Evolutionary conservation across 1,284 basidiomycete genomes (phyloP).

Genomic region (Peniophora sp.): DNA sequence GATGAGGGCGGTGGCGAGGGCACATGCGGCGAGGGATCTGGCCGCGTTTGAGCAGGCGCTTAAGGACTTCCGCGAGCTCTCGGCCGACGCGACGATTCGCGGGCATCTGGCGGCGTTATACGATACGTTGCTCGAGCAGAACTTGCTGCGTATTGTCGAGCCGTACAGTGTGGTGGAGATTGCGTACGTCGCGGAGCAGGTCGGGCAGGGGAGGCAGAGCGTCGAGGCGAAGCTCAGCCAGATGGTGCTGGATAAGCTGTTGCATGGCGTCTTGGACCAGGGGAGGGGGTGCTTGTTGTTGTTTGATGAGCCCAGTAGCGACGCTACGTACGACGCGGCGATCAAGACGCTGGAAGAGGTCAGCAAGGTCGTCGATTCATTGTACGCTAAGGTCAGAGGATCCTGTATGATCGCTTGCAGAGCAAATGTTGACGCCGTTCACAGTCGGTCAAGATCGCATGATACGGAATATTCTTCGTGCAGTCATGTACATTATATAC

Average conservation of each 20-base stretch:
- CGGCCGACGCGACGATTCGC: slow-evolving; percentile 89
- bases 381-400: slow-evolving; percentile 75
- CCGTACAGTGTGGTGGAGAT: slow-evolving; percentile 93
- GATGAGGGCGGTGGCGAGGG: slow-evolving; percentile 90
- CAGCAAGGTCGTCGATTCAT: slow-evolving; percentile 83
- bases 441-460: slow-evolving; percentile 42
- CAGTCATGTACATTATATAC: too few species aligned
- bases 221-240: slow-evolving; percentile 94
- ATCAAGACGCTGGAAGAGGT: slow-evolving; percentile 88
- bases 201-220: slow-evolving; percentile 85
- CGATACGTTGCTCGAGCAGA: slow-evolving; percentile 94
- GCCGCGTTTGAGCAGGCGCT: slow-evolving; percentile 86
- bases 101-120: slow-evolving; percentile 91
- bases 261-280: slow-evolving; percentile 93
- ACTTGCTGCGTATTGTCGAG: slow-evolving; percentile 89
- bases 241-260: slow-evolving; percentile 96
- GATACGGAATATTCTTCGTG: background rate
- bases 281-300: slow-evolving; percentile 88
- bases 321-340: slow-evolving; percentile 82
- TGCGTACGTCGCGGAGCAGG: slow-evolving; percentile 80
- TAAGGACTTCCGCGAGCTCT: slow-evolving; percentile 86
- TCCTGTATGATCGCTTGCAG: slow-evolving; percentile 3
- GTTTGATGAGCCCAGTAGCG: slow-evolving; percentile 78
- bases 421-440: slow-evolving; percentile 1
- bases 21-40: slow-evolving; percentile 87